Base-by-base conservation (phyloP, 2,329 filamentous ascomycete genomes). In the Trichocomaceae sp. region DNA sequence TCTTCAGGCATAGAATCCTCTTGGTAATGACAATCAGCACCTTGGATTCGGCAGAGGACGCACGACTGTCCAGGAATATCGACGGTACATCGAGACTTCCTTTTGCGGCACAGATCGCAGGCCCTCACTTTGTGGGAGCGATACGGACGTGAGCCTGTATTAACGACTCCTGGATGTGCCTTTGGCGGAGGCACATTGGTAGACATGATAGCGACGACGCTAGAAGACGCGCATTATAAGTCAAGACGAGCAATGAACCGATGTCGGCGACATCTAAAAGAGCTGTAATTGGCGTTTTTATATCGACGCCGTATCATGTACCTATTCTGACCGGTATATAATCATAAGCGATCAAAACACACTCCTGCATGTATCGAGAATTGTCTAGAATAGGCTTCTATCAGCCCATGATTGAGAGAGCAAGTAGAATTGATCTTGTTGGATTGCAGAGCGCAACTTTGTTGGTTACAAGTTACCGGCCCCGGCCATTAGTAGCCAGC, bases 1-100 rank as follows among this genome's bases (percentile, higher is more conserved):
- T 61, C 35, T 35, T 69, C 65, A 47, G 60, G 57, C 26, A 60
- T 59, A 15, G 61, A 55, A 52, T 72, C 70, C n/a, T 74, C 70
- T 35, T 79, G 79, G 53, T 81, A 83, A 48, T 76, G 72, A 56
- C 82, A 84, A 22, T 81, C 77, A 5, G 80, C 81, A 8, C 77
- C 76, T 60, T 83, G 80, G 19, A 80, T 77, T 39, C 77, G 77
- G 64, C 82, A 85, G 63, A 83, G 75, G 8, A 83, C 67, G 61
- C 82, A 85, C 7, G 74, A 73, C 50, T 77, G 69, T 1, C 77
- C 74, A 4, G 75, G 73, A 13, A 78, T 68, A 61, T 83, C 80
- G 26, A 81, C 77, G 17, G 81, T 82, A 63, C 83, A 85, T 59
- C 83, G 75, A 2, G 81, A 82, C 64, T 84, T 84, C 57, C 83